Base-by-base conservation (phyloP, 192 early-diverging fungal genomes). In the Rhizophagus prolifer region DNA sequence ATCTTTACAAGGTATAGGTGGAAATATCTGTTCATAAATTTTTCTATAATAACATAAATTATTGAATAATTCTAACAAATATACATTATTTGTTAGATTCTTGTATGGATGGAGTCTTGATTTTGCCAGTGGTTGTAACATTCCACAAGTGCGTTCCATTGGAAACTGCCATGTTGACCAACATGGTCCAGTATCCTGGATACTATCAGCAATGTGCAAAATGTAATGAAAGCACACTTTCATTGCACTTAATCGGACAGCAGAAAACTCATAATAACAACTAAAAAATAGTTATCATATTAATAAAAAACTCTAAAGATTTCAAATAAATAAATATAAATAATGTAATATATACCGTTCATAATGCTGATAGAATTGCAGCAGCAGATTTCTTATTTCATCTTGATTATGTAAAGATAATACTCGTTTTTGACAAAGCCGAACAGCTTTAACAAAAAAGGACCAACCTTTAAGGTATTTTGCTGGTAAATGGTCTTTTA, bases 41-140 rank as follows among this genome's bases (percentile, higher is more conserved):
- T 50, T 19, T 50, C 16, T 50, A 50, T 19, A 50, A 63, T n/a
- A 63, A 14, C 26, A 14, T 7, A 68, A n/a, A 44, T 68, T 12
- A 44, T 68, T 36, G 25, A 68, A 68, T n/a, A 34, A n/a, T 36
- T 68, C 66, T 23, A 34, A 31, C 12, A 68, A 36, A 34, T 34
- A 68, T 34, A 68, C 38, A 13, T 68, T 68, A 12, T 68, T 68
- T 21, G 31, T 44, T 44, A 68, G 41, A 68, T 68, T 68, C 16
- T 68, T 34, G 23, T 68, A 68, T 68, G 66, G 66, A 9, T 68
- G 34, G 2, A 44, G 21, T 0, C 66, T 23, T 13, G 66, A 68
- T 68, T 68, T 19, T n/a, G 31, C 38, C 3, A 68, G 13, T n/a
- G 16, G 36, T 23, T 41, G 38, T 10, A 68, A 26, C 34, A 68